phyloP scores from a whole-genome alignment of 139 green algal genomes.

The Haematococcus lacustris region DNA sequence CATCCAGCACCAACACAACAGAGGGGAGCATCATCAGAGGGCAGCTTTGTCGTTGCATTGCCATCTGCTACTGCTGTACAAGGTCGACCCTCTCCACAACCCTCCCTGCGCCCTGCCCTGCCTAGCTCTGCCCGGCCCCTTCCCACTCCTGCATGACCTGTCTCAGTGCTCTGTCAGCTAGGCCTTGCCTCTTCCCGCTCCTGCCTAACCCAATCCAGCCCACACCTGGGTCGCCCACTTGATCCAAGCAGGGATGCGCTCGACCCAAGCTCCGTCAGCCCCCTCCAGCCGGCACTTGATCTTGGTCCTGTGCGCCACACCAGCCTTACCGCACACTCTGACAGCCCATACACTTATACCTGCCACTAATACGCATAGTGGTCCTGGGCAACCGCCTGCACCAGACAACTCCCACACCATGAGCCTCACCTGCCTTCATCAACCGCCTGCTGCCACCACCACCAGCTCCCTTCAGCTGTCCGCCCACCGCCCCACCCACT shows the following conservation, averaged over 20 bases:
- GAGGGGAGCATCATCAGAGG: too few relatives aligned
- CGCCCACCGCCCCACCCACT: too few relatives aligned
- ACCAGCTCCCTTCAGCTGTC: too few relatives aligned
- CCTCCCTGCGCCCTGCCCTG: neutral
- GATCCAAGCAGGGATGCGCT: constrained; percentile 93
- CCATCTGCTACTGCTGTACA: neutral
- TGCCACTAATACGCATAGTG: neutral
- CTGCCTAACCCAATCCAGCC: neutral
- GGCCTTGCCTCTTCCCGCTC: neutral
- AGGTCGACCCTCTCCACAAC: neutral
- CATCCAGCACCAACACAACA: too few relatives aligned
- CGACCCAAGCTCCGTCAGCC: constrained; percentile 66
- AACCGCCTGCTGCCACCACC: too few relatives aligned
- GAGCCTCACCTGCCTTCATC: too few relatives aligned
- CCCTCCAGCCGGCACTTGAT: constrained; percentile 81
- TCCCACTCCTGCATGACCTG: neutral
- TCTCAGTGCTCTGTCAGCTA: neutral
- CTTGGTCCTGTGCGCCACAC: constrained; percentile 53
- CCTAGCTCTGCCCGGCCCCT: neutral
- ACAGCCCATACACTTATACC: neutral
- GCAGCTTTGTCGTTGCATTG: too few relatives aligned
- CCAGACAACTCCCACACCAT: too few relatives aligned
- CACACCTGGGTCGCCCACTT: constrained; percentile 78
- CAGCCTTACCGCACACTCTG: neutral
- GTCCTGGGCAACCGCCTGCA: neutral